Base-by-base conservation (phyloP, 768 basidiomycete species). In the Kwoniella newhampshirensis region DNA sequence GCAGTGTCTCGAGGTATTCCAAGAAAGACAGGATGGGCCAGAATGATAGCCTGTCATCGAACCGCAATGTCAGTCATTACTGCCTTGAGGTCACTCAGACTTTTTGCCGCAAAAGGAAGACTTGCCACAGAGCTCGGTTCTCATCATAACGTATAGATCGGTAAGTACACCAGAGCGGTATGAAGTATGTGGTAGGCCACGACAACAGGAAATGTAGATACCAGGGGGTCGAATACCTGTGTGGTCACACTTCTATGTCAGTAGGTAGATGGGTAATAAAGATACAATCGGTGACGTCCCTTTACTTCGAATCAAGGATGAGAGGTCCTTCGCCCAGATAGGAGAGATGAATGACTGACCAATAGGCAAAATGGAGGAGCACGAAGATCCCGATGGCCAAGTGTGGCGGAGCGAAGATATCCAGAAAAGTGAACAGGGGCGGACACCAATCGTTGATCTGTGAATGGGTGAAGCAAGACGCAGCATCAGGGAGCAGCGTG, bases 371-470 rank as follows among this genome's bases (percentile, higher is more conserved):
- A 44, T 73, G 71, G 8, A 60, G 26, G 2, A 54, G 25, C 28
- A 66, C 25, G 32, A 68, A 50, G 7, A 57, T 28, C 2, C 61
- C 42, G 9, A 73, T 48, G 6, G 51, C 55, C 9, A 51, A 27
- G 49, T 70, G 63, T 6, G 68, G 59, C 2, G 66, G 54, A 2
- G 63, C 65, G 43, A 68, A 68, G 1, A 63, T 36, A 23, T 67
- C 57, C 0, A 67, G 54, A 37, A 68, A 64, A 18, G 60, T 46
- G 42, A 51, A 59, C 20, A 67, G 28, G 9, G 61, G 60, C 25
- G 64, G 65, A 58, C 60, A 62, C 51, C 57, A 59, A 3, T 46
- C 23, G 57, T 66, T 62, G n/a, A 71, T 50, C 70, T 71, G 30
- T 42, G n/a, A 23, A 0, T 4, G 20, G 20, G 1, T 5, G 44